Evolutionary conservation across 805 yeast species (phyloP).

Genomic region (Starmerella kuoi): DNA sequence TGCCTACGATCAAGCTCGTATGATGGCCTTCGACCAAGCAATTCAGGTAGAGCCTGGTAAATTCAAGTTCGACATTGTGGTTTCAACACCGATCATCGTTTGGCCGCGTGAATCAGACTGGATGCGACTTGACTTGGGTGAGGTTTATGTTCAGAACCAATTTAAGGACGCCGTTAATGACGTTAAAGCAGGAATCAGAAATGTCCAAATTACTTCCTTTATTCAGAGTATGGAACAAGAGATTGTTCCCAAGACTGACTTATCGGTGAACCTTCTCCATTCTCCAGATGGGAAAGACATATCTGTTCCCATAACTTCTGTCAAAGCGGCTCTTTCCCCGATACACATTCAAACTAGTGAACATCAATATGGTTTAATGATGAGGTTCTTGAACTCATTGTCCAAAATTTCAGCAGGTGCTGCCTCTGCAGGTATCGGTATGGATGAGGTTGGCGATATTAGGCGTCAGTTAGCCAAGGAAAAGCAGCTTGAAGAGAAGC

Average conservation of each 20-base stretch:
- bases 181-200: constrained; percentile 57
- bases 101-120: constrained; percentile 56
- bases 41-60: constrained; percentile 45
- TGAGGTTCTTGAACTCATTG: constrained; percentile 44
- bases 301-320: constrained; percentile 29
- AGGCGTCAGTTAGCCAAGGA: constrained; percentile 18
- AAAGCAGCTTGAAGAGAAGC: constrained; percentile 17
- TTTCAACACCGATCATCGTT: constrained; percentile 71
- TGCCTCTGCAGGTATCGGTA: constrained; percentile 40
- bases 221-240: constrained; percentile 36
- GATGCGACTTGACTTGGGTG: constrained; percentile 68
- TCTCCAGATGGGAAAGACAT: constrained; percentile 4
- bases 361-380: constrained; percentile 48
- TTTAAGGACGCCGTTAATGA: constrained; percentile 38
- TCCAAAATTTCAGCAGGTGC: constrained; percentile 41
- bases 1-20: constrained; percentile 79
- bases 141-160: constrained; percentile 54
- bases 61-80: constrained; percentile 57
- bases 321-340: constrained; percentile 50
- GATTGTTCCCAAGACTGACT: constrained; percentile 29
- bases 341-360: constrained; percentile 59
- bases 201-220: constrained; percentile 55
- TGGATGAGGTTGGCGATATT: constrained; percentile 26
- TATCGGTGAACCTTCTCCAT: constrained; percentile 7
- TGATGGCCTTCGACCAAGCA: constrained; percentile 77